Evolutionary conservation across 352 stramenopile genomes (phyloP), one percentile per base, ranked within the genome.

Genomic region (Phytophthora kernoviae): DNA sequence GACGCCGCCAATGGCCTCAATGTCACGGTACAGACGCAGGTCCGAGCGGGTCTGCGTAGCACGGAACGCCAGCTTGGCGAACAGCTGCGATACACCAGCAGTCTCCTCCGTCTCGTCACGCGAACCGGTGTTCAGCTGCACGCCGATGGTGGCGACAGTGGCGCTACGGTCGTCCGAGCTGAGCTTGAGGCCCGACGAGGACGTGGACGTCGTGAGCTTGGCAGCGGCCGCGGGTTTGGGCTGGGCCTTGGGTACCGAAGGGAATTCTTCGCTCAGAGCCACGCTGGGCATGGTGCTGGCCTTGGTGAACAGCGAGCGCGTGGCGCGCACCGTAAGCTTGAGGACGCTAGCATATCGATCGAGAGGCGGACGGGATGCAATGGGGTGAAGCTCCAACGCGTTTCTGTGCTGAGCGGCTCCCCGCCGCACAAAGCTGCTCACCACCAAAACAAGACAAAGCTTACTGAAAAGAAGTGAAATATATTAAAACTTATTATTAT

Each of bases 61-160:
- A 41, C 84, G 86, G 81, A 95, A 95, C 30, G 86, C 84, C 80
- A 93, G 84, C 72, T 93, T 91, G 56, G 80, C 68, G 42, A 88
- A 88, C 41, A 95, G 74, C 73, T 92, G 79, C 70, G 86, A 82
- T 15, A 93, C 42, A 26, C 86, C 86, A n/a, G 81, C 67, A 10
- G 74, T 90, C 44, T 85, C 83, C 42, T 93, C 83, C 24, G 52
- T 80, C 68, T 94, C 86, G 52, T 84, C 66, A 53, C 81, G 78
- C 47, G 70, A 64, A 24, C 86, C 86, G 9, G 86, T 76, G 17
- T 63, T 71, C 21, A 94, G 58, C 58, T 91, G 67, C 43, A 94
- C 64, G 51, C 74, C 81, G 18, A 94, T 75, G 34, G 82, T 88
- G 39, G 83, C 75, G 39, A 93, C 74, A 46, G 73, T 37, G 43